phyloP scores from a whole-genome alignment of 2,329 filamentous ascomycete genomes.

The Colletotrichum tanaceti region DNA sequence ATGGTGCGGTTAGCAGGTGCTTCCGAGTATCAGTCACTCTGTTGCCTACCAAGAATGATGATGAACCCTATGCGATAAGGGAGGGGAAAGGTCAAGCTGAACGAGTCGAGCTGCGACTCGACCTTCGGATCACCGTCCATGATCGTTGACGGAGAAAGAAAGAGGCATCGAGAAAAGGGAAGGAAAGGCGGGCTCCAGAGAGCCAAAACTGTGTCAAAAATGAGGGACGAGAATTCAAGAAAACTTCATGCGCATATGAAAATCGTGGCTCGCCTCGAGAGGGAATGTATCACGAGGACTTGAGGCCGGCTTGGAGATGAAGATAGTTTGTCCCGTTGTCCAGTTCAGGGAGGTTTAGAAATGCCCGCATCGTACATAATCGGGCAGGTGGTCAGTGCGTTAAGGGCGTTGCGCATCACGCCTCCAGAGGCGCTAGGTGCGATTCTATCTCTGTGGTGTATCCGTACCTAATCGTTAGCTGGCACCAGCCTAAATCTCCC shows the following conservation, averaged over 20 bases:
- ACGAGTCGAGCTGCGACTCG: constrained; percentile 80
- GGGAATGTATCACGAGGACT: constrained; percentile 15
- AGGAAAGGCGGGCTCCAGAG: constrained; percentile 25
- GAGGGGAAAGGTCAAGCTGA: constrained; percentile 87
- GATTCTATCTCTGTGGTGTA: background rate
- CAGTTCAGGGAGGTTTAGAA: constrained; percentile 24
- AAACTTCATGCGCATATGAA: constrained; percentile 9
- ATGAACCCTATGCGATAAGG: constrained; percentile 91
- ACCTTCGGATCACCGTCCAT: constrained; percentile 82
- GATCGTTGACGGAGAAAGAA: constrained; percentile 42
- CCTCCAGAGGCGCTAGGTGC: background rate
- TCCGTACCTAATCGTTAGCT: no score
- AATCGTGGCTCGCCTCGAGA: background rate
- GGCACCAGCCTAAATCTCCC: background rate
- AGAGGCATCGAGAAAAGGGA: constrained; percentile 35
- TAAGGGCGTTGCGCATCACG: background rate
- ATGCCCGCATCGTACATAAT: constrained; percentile 37
- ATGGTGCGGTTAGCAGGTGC: constrained; percentile 36
- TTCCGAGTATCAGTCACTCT: background rate
- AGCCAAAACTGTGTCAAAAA: constrained; percentile 27
- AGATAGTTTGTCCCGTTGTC: constrained; percentile 28
- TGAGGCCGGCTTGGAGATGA: constrained; percentile 1
- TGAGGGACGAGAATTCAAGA: constrained; percentile 31
- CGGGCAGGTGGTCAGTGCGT: constrained; percentile 20
- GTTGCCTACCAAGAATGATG: constrained; percentile 78